phyloP scores from a whole-genome alignment of 768 basidiomycete genomes.

The Boletus rufocinnamomeus region DNA sequence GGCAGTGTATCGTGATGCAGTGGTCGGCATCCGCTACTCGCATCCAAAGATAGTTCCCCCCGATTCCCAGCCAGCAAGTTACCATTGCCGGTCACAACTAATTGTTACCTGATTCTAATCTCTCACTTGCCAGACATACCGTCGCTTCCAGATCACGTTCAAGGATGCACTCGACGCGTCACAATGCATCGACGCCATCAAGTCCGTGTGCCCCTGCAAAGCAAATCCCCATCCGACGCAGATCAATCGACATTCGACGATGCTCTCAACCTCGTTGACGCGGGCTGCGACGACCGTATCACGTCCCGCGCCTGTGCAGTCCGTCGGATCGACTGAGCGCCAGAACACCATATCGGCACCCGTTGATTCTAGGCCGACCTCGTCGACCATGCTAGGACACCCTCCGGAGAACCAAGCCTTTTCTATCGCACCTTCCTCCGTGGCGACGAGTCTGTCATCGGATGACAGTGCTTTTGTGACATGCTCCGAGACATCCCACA shows the following conservation, averaged over 20 bases:
- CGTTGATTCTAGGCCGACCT: neutral
- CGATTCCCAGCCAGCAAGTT: slow-evolving; percentile 36
- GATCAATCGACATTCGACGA: slow-evolving; percentile 20
- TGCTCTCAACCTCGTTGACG: slow-evolving; percentile 16
- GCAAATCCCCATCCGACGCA: slow-evolving; percentile 43
- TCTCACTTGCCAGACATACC: slow-evolving; percentile 51
- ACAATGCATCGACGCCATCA: slow-evolving; percentile 63
- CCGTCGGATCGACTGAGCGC: neutral
- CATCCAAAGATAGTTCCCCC: slow-evolving; percentile 43
- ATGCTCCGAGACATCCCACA: slow-evolving; percentile 28
- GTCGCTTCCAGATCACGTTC: slow-evolving; percentile 79
- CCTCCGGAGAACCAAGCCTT: neutral
- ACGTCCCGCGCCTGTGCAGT: neutral
- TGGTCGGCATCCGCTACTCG: slow-evolving; percentile 76
- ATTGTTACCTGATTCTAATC: slow-evolving; percentile 10
- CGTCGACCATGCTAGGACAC: slow-evolving; percentile 2
- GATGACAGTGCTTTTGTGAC: slow-evolving; percentile 31
- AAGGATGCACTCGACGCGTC: slow-evolving; percentile 46
- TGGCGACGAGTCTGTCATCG: slow-evolving; percentile 22
- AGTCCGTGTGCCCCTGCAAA: slow-evolving; percentile 75
- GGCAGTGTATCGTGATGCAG: slow-evolving; percentile 72
- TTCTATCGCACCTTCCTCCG: slow-evolving; percentile 10
- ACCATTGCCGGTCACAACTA: neutral
- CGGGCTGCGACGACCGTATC: slow-evolving; percentile 19
- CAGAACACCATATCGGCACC: slow-evolving; percentile 4